Base-by-base conservation (phyloP, 768 basidiomycete species). In the Lactarius hatsudake region DNA sequence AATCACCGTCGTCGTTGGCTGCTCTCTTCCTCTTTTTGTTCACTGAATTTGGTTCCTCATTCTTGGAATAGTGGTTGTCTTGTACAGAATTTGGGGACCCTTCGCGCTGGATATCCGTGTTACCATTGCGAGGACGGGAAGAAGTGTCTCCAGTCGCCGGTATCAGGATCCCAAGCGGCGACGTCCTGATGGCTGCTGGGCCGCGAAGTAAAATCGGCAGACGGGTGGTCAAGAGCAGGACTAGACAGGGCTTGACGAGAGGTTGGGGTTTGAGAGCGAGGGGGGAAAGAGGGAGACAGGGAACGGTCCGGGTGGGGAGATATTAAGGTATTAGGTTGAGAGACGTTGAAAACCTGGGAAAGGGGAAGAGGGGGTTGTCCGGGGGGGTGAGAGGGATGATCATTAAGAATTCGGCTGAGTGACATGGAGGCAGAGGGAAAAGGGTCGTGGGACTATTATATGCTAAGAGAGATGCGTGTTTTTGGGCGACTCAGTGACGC, bases 1-100 rank as follows among this genome's bases (percentile, higher is more conserved):
- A 85, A 71, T 86, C 86, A 5, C 80, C 77, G 71, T 89, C 87
- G 58, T 84, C 82, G 57, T 83, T 80, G 23, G 72, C 74, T 38
- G 75, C 73, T 65, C 79, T 81, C 68, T 84, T 82, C 62, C 85
- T 81, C 79, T 86, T 88, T 76, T 79, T 83, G 43, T 75, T 71
- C n/a, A 34, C 61, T 18, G 45, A 38, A 36, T 58, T 63, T 17
- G 43, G 40, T 20, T 65, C 70, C 10, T 68, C 70, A 10, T 63
- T 62, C 57, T 69, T 69, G 57, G 70, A 72, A 53, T 73, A 71
- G 45, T 72, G 71, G 53, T 67, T 63, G 6, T 71, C 72, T 45
- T 73, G 71, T 10, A 72, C 71, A n/a, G 69, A 68, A n/a, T 77
- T 65, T 70, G 77, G 64, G 71, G 76, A 71, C 8, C 67, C 76